Evolutionary conservation across 768 basidiomycete genomes (phyloP).

Genomic region (Coprinellus micaceus): DNA sequence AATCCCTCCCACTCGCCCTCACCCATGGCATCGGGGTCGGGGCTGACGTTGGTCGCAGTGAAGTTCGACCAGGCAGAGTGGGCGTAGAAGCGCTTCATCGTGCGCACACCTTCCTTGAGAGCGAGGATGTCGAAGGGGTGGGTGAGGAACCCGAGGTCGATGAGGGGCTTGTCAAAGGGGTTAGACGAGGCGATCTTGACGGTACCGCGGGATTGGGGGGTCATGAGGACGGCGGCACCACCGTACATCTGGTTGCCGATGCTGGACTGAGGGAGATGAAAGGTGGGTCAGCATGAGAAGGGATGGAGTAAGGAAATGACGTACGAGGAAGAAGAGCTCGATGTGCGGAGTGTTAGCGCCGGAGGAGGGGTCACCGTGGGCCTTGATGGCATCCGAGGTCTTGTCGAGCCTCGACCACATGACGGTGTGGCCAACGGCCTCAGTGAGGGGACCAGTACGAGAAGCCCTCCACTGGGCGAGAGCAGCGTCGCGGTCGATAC

Average conservation of each 20-base stretch:
- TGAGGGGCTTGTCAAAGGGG: slow-evolving; percentile 26
- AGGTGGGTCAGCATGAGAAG: not conserved
- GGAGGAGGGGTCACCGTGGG: slow-evolving; percentile 8
- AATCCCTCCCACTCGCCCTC: slow-evolving; percentile 19
- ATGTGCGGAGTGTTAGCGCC: slow-evolving; percentile 11
- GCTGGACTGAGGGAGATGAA: not conserved
- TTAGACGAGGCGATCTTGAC: slow-evolving; percentile 2
- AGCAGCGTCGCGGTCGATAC: slow-evolving; percentile 2
- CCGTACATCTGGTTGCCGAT: not conserved
- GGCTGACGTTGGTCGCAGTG: slow-evolving; percentile 3
- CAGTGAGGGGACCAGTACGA: slow-evolving; percentile 11
- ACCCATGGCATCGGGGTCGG: slow-evolving; percentile 9
- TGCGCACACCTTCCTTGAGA: slow-evolving; percentile 17
- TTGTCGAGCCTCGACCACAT: slow-evolving; percentile 8
- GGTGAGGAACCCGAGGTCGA: slow-evolving; percentile 41
- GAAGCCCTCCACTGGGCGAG: slow-evolving; percentile 13
- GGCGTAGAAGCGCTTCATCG: slow-evolving; percentile 15
- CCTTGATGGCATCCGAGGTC: slow-evolving; percentile 2
- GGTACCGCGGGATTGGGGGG: slow-evolving; percentile 1
- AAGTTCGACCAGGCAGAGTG: slow-evolving; percentile 21
- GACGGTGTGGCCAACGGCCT: not conserved
- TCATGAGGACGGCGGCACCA: not conserved
- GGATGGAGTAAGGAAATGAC: not conserved
- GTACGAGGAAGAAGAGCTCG: slow-evolving; percentile 4
- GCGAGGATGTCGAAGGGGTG: slow-evolving; percentile 12